Evolutionary conservation across 345 rosid species (phyloP).

Genomic region (Acer saccharum): DNA sequence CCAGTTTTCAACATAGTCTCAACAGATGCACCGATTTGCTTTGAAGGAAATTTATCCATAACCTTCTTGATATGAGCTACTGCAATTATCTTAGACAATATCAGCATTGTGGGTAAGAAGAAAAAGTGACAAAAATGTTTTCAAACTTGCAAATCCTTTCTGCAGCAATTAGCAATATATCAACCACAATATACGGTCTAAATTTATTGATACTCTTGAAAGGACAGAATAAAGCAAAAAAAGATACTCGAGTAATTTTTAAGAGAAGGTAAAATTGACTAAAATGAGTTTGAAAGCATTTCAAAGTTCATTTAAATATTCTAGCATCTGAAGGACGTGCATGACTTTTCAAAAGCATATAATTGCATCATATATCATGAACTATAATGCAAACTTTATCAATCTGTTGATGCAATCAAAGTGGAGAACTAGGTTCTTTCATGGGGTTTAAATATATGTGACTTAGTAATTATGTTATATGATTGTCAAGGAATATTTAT

Average conservation of each 20-base stretch:
- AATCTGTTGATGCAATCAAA: neutral
- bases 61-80: conserved; percentile 70
- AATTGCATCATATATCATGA: neutral
- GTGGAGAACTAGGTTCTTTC: neutral
- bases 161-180: neutral
- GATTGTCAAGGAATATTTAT: neutral
- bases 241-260: neutral
- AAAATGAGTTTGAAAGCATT: neutral
- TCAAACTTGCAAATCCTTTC: neutral
- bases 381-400: neutral
- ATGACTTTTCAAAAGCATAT: neutral
- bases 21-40: conserved; percentile 55
- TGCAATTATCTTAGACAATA: conserved; percentile 36
- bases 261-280: neutral
- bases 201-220: neutral
- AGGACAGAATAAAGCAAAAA: neutral
- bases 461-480: neutral
- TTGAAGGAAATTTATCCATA: conserved; percentile 54
- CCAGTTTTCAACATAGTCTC: conserved; percentile 84
- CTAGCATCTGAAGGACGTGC: too few relatives aligned
- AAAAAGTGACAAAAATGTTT: neutral
- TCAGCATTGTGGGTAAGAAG: neutral
- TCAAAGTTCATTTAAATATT: neutral
- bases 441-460: neutral
- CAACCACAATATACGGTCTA: neutral